Percentiles rank a stretch among this genome's conserved stretches.
Evolutionary conservation across 495 filamentous ascomycete genomes (phyloP).

Genomic region (Chaetomidium leptoderma): DNA sequence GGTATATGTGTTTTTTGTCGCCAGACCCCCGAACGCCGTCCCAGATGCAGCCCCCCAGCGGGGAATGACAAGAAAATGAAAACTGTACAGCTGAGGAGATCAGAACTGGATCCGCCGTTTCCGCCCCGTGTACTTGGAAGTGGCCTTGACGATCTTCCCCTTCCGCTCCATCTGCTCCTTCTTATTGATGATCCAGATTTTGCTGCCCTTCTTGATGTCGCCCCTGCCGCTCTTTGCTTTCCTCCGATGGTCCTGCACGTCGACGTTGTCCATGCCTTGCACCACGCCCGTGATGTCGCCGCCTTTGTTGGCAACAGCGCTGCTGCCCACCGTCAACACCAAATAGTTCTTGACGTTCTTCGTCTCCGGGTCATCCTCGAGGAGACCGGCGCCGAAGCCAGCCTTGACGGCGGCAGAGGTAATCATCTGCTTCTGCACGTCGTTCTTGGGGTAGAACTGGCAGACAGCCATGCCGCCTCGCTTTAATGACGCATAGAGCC

Average conservation of each 20-base stretch:
- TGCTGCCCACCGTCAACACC: conserved; percentile 86
- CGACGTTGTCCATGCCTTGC: conserved; percentile 80
- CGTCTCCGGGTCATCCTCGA: conserved; percentile 93
- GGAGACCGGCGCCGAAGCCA: conserved; percentile 88
- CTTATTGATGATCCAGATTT: conserved; percentile 86
- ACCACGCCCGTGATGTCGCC: conserved; percentile 85
- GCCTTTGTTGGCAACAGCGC: conserved; percentile 55
- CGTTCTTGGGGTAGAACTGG: conserved; percentile 97
- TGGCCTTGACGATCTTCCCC: conserved; percentile 87
- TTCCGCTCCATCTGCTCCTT: conserved; percentile 94
- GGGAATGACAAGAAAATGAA: neutral
- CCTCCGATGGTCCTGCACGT: conserved; percentile 68
- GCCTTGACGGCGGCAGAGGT: conserved; percentile 82
- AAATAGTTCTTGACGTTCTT: conserved; percentile 93
- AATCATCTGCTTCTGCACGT: conserved; percentile 86
- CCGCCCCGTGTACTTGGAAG: conserved; percentile 87
- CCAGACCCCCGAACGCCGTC: conserved; percentile 20
- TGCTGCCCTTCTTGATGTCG: conserved; percentile 70
- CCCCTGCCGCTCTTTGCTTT: conserved; percentile 48
- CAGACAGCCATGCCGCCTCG: conserved; percentile 88
- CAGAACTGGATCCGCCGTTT: conserved; percentile 62
- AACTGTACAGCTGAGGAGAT: neutral
- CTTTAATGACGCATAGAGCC: conserved; percentile 78
- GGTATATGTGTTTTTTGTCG: conserved; percentile 13
- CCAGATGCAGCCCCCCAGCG: conserved; percentile 5